A percentile compares a stretch with the other conserved stretches of the same genome.
Conservation (phyloP, 164 flowering plant genomes). For the Aristolochia californica region DNA sequence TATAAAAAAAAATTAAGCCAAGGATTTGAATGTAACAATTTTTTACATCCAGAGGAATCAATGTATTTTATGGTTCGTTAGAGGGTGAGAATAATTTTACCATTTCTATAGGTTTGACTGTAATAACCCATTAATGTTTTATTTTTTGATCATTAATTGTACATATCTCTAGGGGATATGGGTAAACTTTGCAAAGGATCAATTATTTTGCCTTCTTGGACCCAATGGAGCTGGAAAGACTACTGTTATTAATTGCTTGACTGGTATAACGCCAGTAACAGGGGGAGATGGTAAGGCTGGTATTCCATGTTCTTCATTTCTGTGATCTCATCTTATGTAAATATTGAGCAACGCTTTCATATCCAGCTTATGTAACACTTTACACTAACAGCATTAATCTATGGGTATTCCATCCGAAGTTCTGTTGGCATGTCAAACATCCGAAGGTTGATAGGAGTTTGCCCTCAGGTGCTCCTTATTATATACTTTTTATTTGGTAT, state of each 20-base stretch:
- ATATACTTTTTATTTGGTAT: background rate
- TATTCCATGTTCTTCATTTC: background rate
- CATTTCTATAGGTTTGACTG: too few species aligned
- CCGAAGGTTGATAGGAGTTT: conserved; percentile 77
- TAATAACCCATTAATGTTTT: background rate
- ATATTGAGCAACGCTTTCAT: background rate
- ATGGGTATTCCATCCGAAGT: conserved; percentile 77
- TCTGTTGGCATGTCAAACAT: conserved; percentile 83
- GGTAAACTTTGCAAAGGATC: conserved; percentile 80
- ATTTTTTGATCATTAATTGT: background rate
- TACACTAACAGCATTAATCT: conserved; percentile 56
- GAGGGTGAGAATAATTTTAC: too few species aligned
- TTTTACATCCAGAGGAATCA: too few species aligned
- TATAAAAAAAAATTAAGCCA: too few species aligned
- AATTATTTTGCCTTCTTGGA: conserved; percentile 95
- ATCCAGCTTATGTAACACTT: background rate
- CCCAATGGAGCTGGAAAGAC: conserved; percentile 99
- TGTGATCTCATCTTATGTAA: background rate
- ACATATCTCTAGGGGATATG: conserved; percentile 59
- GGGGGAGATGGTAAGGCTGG: conserved; percentile 74
- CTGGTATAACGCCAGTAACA: conserved; percentile 90
- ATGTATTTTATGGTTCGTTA: too few species aligned
- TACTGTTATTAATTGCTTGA: conserved; percentile 85
- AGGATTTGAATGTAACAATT: too few species aligned
- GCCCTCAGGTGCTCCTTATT: conserved; percentile 72